Percentiles rank a stretch among this genome's conserved stretches.
These are phyloP conservation scores for Penicillium fimorum DNA, from an alignment of 495 filamentous ascomycete genomes.

Conservation along the genomic window DNA sequence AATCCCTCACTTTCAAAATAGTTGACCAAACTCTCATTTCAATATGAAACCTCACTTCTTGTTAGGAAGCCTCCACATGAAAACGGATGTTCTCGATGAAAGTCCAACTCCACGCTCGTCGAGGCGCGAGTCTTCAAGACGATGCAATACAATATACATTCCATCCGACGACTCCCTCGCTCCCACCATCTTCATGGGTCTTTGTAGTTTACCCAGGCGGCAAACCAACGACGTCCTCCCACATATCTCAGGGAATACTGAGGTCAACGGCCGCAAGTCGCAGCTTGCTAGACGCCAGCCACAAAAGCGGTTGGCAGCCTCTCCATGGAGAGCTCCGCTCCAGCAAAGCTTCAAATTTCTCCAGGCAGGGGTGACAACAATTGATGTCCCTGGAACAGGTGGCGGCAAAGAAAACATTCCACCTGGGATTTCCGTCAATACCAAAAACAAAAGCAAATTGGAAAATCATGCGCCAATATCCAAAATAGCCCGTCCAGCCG, in stretches of 20 bases:
- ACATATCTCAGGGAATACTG: constrained; percentile 16
- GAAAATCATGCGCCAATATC: background rate
- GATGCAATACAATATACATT: constrained; percentile 42
- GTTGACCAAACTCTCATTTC: background rate
- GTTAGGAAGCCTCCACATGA: constrained; percentile 6
- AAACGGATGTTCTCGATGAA: constrained; percentile 31
- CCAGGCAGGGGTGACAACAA: constrained; percentile 29
- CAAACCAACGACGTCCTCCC: background rate
- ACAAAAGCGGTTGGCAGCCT: constrained; percentile 28
- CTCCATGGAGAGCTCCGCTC: constrained; percentile 36
- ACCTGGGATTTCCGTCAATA: constrained; percentile 27
- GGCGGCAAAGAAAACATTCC: constrained; percentile 52
- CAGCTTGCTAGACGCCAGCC: constrained; percentile 29
- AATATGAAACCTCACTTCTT: constrained; percentile 1
- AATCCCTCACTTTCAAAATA: background rate
- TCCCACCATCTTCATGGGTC: constrained; percentile 42
- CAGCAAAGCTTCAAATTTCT: constrained; percentile 33
- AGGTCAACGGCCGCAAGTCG: constrained; percentile 28
- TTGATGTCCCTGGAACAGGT: constrained; percentile 43
- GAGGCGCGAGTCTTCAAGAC: constrained; percentile 22
- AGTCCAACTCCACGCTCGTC: constrained; percentile 32
- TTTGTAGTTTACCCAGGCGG: constrained; percentile 38
- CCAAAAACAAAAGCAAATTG: constrained; percentile 17
- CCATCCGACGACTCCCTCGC: constrained; percentile 43
- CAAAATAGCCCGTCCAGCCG: constrained; percentile 3